Evolutionary conservation across 2,329 filamentous ascomycete species (phyloP), one percentile per base, ranked within the genome.

Genomic region (Aspergillus brasiliensis): DNA sequence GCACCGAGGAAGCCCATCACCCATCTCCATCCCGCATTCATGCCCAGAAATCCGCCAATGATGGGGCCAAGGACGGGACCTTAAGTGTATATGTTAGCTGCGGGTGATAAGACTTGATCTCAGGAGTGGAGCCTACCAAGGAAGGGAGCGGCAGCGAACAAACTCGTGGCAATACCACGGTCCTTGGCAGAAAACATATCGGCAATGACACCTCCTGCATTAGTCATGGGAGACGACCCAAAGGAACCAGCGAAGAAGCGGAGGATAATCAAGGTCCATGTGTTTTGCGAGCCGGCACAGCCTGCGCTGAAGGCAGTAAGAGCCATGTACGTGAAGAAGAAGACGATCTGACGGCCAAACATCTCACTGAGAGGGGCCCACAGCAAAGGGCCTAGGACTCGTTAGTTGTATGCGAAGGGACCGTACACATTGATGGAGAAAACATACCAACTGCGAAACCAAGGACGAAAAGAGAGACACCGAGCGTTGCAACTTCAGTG

Each of bases 131-230:
- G 48, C 65, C 46, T 65, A 67, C 65, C 88, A 58, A 91, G 78
- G 71, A 89, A 90, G 0, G 88, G 88, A 7, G 87, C 86, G 15
- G 86, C 81, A 4, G 88, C 85, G 67, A 90, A 91, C 28, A 89
- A 69, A 17, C 84, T 83, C 63, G 87, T 83, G 0, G 88, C 88
- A 44, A 82, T 60, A 60, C 86, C 85, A 62, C 86, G 75, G 52
- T 86, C 76, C 0, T 77, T 73, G 3, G 82, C 81, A 7, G 77
- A 69, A 65, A 87, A 88, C 74, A 87, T 84, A 68, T 88, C 86
- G 10, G 86, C 84, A 61, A 88, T 84, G 8, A 87, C 84, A 56
- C 85, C 86, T 2, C 85, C 84, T 2, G 83, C 82, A 67, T 88
- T 88, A 31, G 85, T 88, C 63, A 88, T 76, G 2, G 86, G 83